Evolutionary conservation across 2,329 filamentous ascomycete species (phyloP), one percentile per base, ranked within the genome.

Genomic region (Monosporascus sp.): DNA sequence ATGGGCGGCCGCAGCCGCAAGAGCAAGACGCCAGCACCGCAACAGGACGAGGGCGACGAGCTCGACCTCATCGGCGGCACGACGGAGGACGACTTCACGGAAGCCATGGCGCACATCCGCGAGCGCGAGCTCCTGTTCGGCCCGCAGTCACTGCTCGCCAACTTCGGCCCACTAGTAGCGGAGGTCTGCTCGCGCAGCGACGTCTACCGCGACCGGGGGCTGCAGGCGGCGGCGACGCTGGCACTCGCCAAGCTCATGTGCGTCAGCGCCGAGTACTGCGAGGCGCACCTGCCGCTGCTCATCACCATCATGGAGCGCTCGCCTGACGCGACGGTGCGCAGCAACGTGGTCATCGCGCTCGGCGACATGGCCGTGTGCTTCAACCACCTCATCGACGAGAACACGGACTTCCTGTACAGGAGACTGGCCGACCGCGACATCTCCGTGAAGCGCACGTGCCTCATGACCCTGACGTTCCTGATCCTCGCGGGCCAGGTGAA

Each of bases 301-400:
- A 96, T 99, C 71, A 97, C 93, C 17, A 97, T 99, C 64, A 92
- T 99, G 78, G 94, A 99, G 73, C 87, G 91, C 31, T 97, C 91
- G 2, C 83, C 90, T 35, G 90, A 97, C 64, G 88, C 95, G 1
- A 96, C 92, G 18, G 93, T 96, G 39, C 87, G 94, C 49, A 96
- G 90, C 63, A 99, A 99, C 67, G 90, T 95, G 9, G 95, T 99
- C 18, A 96, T 99, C 62, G 93, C 94, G 0, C 83, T 99, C 0
- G 94, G 94, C 39, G 94, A 99, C 68, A 99, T 99, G 94, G 95
- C 95, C 0, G 94, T 99, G 22, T 97, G 92, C 80, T 99, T 99
- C 80, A 99, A 99, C 67, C 94, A 99, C 66, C 82, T 99, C 48
- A 97, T 99, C 62, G 95, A 99, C 66, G 95, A 99, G 73, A 97